Base-by-base conservation (phyloP, 2,329 filamentous ascomycete species). In the Aspergillus novoparasiticus region DNA sequence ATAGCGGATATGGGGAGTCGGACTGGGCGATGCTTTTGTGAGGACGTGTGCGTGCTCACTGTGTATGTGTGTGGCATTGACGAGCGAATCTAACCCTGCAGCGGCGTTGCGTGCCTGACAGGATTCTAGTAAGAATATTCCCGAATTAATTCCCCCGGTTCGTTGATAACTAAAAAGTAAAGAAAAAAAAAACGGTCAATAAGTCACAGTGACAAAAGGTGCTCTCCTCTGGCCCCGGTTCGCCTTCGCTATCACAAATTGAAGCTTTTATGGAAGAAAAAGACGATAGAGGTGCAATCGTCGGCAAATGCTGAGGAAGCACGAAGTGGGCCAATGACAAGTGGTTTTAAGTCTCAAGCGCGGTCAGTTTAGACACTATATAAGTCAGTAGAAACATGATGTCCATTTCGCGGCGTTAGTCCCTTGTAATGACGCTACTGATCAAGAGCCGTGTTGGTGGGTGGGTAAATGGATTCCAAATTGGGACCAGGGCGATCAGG, bases 1-100 rank as follows among this genome's bases (percentile, higher is more conserved):
- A 64, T 66, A 66, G 64, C 69, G 64, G 68, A 71, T 68, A 72
- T 70, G 69, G 68, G 70, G 71, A 72, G 68, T 70, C 65, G 66
- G 72, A 67, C 68, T 70, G 70, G 67, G 64, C 60, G 65, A 68
- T 68, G 60, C 59, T 66, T 67, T 72, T 66, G 66, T 65, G 68
- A 71, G 67, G 63, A 56, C 55, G 59, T 56, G 66, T 69, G 68
- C 64, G 66, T 67, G 65, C 61, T 50, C 63, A 53, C 60, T 67
- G 61, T 46, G 54, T 65, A 61, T 62, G 66, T 68, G 67, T 66
- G 67, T 69, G 66, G 67, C 67, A 69, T 69, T 69, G 62, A 41
- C 54, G 43, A 26, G 36, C 34, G 59, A 62, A 58, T 45, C 56
- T 58, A 43, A 59, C 58, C 63, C 57, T 64, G 62, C 65, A 66